Evolutionary conservation across 345 rosid species (phyloP), one percentile per base, ranked within the genome.

Genomic region (Odontarrhena argentea): DNA sequence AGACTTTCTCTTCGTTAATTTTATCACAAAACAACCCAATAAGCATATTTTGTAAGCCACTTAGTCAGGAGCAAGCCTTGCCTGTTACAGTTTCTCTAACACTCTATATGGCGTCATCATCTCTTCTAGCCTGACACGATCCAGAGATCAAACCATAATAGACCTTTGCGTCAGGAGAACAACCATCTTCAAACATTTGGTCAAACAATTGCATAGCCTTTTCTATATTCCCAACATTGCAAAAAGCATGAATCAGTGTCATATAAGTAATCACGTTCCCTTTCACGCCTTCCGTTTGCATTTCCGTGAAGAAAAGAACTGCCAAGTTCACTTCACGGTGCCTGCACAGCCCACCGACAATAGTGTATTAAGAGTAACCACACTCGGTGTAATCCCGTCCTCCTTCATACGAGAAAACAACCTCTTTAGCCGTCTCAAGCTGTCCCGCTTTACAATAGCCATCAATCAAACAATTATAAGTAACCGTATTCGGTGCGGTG

Each of bases 281-380:
- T 73, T 48, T 63, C 67, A 84, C 18, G 25, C 96, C 95, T 66
- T 79, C 83, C 26, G 34, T 63, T 60, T 70, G 74, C 91, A 80
- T 78, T 59, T 91, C 77, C n/a, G 52, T 59, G 42, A 87, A 70
- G 74, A 84, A 82, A 65, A 53, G 48, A 51, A 84, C 61, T 0
- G 95, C 96, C 22, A 69, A 70, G 76, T 64, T 79, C 50, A 81
- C 74, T 76, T 84, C 83, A 50, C 89, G 85, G 70, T 76, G 67
- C 67, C 71, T 82, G 74, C 92, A 94, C 92, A 94, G 80, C 6
- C 95, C 95, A 74, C 76, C 79, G 22, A 94, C 48, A 67, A 94
- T 48, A n/a, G n/a, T 49, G 76, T 79, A 74, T 82, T 85, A 48
- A 90, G 60, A 41, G 95, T 87, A 44, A 82, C 62, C 30, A 66